phyloP scores from a whole-genome alignment of 306 rosid genomes.

The Quercus mongolica region DNA sequence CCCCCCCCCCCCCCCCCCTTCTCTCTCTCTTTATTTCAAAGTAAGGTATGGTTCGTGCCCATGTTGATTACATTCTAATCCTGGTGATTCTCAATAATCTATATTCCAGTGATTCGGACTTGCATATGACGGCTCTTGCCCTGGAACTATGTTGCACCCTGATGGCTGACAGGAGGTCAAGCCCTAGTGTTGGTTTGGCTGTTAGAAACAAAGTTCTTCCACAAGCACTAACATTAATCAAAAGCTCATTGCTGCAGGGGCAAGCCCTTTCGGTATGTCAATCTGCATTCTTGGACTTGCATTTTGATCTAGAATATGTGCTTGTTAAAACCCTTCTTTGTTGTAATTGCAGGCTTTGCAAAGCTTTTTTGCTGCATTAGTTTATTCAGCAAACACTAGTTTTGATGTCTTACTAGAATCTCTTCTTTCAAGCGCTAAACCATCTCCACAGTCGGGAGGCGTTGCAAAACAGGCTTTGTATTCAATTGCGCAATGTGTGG shows the following conservation, averaged over 20 bases:
- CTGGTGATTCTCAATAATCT: conserved; percentile 9
- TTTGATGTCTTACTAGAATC: conserved; percentile 89
- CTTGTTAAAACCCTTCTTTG: conserved; percentile 20
- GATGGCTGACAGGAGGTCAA: conserved; percentile 94
- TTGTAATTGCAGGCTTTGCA: conserved; percentile 73
- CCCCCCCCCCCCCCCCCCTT: too few species aligned
- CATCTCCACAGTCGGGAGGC: conserved; percentile 94
- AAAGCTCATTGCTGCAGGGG: conserved; percentile 96
- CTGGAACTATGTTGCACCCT: conserved; percentile 95
- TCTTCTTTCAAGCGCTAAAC: conserved; percentile 87
- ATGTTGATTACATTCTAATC: conserved; percentile 19
- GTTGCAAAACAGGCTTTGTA: conserved; percentile 96
- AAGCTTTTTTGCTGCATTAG: conserved; percentile 87
- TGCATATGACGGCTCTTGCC: conserved; percentile 99
- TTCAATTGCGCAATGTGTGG: conserved; percentile 96
- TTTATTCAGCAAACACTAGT: conserved; percentile 90
- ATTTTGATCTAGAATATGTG: conserved; percentile 15
- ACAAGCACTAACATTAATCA: conserved; percentile 83
- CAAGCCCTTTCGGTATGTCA: conserved; percentile 81
- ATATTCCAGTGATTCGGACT: conserved; percentile 87
- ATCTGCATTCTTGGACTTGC: conserved; percentile 16
- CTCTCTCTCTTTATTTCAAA: neutral
- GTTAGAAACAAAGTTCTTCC: conserved; percentile 98
- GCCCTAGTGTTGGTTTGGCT: conserved; percentile 82
- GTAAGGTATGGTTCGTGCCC: neutral